These are phyloP conservation scores for Plectosphaerella sp. DNA, from an alignment of 2,329 filamentous ascomycete species.

Conservation along the genomic window DNA sequence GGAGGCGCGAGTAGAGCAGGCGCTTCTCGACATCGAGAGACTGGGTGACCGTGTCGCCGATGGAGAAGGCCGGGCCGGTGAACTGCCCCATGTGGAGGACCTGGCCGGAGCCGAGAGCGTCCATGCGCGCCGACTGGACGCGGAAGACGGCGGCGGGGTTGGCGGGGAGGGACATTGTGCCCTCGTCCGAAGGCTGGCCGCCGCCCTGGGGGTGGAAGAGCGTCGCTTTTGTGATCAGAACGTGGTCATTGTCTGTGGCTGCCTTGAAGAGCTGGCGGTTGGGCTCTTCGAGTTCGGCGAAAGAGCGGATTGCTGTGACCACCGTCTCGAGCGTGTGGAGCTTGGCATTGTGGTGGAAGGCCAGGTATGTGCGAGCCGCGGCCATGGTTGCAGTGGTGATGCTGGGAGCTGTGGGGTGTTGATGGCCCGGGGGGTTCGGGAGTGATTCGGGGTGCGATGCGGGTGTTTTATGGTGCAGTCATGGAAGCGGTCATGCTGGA, in stretches of 20 bases:
- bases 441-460: too few relatives aligned
- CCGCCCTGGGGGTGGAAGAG: slow-evolving; percentile 74
- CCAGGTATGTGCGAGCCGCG: neutral
- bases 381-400: neutral
- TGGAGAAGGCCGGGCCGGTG: slow-evolving; percentile 26
- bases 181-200: slow-evolving; percentile 67
- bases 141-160: slow-evolving; percentile 33
- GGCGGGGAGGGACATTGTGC: slow-evolving; percentile 40
- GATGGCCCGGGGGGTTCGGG: too few relatives aligned
- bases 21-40: slow-evolving; percentile 57
- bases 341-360: neutral
- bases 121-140: slow-evolving; percentile 54
- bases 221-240: slow-evolving; percentile 60
- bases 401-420: neutral
- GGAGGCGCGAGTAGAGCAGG: slow-evolving; percentile 60
- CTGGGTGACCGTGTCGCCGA: slow-evolving; percentile 46
- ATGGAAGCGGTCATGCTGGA: too few relatives aligned
- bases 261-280: slow-evolving; percentile 57
- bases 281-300: slow-evolving; percentile 28
- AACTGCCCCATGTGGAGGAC: slow-evolving; percentile 66
- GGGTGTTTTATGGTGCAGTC: too few relatives aligned
- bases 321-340: neutral
- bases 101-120: slow-evolving; percentile 40
- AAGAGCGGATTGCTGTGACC: neutral
- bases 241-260: slow-evolving; percentile 42